phyloP scores from a whole-genome alignment of 139 green algal genomes.

The Chlorella ohadii region DNA sequence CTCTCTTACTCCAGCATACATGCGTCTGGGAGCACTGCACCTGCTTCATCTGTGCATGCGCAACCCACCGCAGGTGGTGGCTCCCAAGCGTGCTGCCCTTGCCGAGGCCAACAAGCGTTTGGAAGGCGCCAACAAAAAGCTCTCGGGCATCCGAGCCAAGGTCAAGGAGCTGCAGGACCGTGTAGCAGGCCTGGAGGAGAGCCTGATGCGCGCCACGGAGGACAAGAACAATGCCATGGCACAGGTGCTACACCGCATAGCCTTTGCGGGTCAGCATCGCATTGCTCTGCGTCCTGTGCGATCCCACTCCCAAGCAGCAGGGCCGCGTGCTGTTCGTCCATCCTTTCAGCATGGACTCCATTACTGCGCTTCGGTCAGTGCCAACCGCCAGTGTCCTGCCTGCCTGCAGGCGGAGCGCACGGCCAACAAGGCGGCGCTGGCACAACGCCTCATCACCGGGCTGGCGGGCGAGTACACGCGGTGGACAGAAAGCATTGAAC shows the following conservation, averaged over 20 bases:
- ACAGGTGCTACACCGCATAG: constrained; percentile 37
- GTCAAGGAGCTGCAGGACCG: constrained; percentile 88
- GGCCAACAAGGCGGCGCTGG: constrained; percentile 81
- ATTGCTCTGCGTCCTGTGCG: too few species aligned
- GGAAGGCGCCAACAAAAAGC: constrained; percentile 87
- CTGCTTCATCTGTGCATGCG: not conserved
- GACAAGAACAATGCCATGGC: constrained; percentile 91
- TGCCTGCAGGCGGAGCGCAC: constrained; percentile 82
- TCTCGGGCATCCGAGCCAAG: constrained; percentile 77
- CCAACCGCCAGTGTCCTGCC: too few species aligned
- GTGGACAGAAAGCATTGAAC: constrained; percentile 83
- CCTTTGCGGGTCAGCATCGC: too few species aligned
- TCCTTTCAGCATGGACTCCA: too few species aligned
- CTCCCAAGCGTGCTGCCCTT: constrained; percentile 85
- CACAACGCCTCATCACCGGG: constrained; percentile 90
- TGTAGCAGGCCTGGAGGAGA: constrained; percentile 81
- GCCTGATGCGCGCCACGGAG: constrained; percentile 87
- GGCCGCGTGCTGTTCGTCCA: too few species aligned
- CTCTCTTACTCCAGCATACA: too few species aligned
- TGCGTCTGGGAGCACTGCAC: too few species aligned
- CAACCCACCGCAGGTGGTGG: constrained; percentile 73
- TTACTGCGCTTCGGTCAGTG: too few species aligned
- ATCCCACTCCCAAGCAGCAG: too few species aligned
- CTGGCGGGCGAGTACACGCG: constrained; percentile 88
- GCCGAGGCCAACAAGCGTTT: constrained; percentile 89